Percentiles rank a stretch among this genome's conserved stretches.
phyloP scores from a whole-genome alignment of 2,329 filamentous ascomycete genomes.

The Fusarium sambucinum region DNA sequence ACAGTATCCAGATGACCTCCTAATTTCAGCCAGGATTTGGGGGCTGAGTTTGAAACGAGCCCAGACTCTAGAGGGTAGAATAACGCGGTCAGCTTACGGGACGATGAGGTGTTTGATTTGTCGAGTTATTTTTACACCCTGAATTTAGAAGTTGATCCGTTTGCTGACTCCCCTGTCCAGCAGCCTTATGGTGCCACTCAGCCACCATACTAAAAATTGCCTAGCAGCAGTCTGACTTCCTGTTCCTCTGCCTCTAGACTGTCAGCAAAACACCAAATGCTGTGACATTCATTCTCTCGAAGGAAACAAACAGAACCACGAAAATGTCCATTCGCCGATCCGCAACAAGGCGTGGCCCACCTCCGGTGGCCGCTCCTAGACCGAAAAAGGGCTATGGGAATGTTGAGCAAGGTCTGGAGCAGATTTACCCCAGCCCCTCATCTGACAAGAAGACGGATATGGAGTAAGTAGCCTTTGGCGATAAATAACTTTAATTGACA shows the following conservation, averaged over 20 bases:
- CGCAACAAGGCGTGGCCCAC: slow-evolving; percentile 43
- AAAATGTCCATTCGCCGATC: slow-evolving; percentile 32
- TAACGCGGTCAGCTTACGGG: neutral
- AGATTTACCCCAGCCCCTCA: slow-evolving; percentile 52
- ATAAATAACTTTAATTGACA: neutral
- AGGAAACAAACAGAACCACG: neutral
- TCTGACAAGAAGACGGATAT: slow-evolving; percentile 50
- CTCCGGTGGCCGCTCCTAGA: slow-evolving; percentile 28
- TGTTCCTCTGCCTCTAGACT: neutral
- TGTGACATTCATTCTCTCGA: neutral
- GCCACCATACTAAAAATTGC: neutral
- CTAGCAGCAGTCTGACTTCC: neutral
- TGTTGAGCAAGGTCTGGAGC: slow-evolving; percentile 56
- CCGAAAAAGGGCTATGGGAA: slow-evolving; percentile 53
- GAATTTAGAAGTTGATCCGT: neutral
- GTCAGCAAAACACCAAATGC: slow-evolving; percentile 5
- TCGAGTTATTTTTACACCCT: neutral
- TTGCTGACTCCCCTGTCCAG: neutral
- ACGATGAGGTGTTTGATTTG: neutral
- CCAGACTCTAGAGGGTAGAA: neutral
- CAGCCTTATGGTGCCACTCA: slow-evolving; percentile 1
- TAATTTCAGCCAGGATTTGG: slow-evolving; percentile 4
- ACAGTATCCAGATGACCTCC: neutral
- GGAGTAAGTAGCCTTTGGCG: slow-evolving; percentile 46
- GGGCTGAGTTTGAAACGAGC: slow-evolving; percentile 23